phyloP scores from a whole-genome alignment of 768 basidiomycete genomes.

The Tulasnella sp. region DNA sequence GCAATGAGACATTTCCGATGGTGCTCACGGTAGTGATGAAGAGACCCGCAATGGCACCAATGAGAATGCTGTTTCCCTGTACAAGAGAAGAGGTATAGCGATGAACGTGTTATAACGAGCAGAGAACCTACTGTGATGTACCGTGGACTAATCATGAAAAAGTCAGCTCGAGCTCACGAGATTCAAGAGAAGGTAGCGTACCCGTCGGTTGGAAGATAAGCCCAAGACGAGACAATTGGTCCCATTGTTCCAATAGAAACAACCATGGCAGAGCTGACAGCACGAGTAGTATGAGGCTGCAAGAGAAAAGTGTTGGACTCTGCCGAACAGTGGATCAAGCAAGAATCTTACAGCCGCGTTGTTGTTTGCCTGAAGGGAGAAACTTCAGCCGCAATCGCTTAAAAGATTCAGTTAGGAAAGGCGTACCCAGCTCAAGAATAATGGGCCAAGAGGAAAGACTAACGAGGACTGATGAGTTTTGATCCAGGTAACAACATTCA shows the following conservation, averaged over 20 bases:
- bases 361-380: slow-evolving; percentile 21
- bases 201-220: slow-evolving; percentile 29
- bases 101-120: background rate
- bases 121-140: slow-evolving; percentile 29
- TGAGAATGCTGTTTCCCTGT: slow-evolving; percentile 34
- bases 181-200: background rate
- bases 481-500: background rate
- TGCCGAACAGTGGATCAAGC: background rate
- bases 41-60: slow-evolving; percentile 22
- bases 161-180: background rate
- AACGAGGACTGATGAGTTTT: background rate
- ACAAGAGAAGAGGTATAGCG: background rate
- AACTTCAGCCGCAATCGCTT: background rate
- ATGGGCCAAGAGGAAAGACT: slow-evolving; percentile 32
- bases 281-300: slow-evolving; percentile 32
- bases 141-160: slow-evolving; percentile 1
- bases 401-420: background rate
- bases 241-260: slow-evolving; percentile 31
- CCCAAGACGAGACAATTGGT: slow-evolving; percentile 31
- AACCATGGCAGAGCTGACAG: slow-evolving; percentile 33
- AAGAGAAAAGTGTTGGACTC: background rate
- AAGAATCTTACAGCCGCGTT: slow-evolving; percentile 25
- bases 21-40: slow-evolving; percentile 20
- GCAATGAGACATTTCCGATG: background rate
- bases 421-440: slow-evolving; percentile 32